Conservation (phyloP, 441 rosid genomes). For the Euphorbia schlechtendalii region DNA sequence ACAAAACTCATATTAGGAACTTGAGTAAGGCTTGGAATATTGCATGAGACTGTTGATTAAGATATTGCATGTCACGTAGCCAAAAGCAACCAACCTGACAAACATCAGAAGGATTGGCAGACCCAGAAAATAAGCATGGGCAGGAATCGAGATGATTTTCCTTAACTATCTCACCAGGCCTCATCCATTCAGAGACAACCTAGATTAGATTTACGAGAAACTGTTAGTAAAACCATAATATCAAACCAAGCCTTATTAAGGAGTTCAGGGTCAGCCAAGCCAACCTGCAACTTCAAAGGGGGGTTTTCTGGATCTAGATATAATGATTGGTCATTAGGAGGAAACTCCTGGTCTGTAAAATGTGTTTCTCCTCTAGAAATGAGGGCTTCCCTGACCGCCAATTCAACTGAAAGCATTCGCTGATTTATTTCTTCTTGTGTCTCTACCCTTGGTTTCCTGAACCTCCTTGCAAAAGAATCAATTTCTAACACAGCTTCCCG, state of each 20-base stretch:
- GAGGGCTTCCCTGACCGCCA: constrained; percentile 97
- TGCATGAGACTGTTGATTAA: neutral
- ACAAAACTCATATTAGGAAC: constrained; percentile 12
- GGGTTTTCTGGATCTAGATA: constrained; percentile 81
- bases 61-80: constrained; percentile 16
- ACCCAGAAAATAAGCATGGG: constrained; percentile 94
- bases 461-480: constrained; percentile 92
- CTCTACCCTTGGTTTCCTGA: constrained; percentile 95
- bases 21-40: constrained; percentile 13
- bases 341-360: constrained; percentile 98
- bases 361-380: constrained; percentile 75
- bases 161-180: constrained; percentile 81
- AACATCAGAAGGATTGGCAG: constrained; percentile 98
- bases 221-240: constrained; percentile 21
- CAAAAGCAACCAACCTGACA: constrained; percentile 71
- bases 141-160: constrained; percentile 49
- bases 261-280: constrained; percentile 18
- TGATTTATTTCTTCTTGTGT: constrained; percentile 94
- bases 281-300: constrained; percentile 85
- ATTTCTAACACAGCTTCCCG: constrained; percentile 72
- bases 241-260: neutral
- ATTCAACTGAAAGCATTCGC: constrained; percentile 95
- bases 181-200: constrained; percentile 99
- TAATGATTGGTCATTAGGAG: constrained; percentile 90
- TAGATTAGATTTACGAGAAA: constrained; percentile 27